A percentile compares a stretch with the other conserved stretches of the same genome.
These are phyloP conservation scores for Yamadazyma oceani DNA, from an alignment of 1,139 yeast species.

Conservation along the genomic window DNA sequence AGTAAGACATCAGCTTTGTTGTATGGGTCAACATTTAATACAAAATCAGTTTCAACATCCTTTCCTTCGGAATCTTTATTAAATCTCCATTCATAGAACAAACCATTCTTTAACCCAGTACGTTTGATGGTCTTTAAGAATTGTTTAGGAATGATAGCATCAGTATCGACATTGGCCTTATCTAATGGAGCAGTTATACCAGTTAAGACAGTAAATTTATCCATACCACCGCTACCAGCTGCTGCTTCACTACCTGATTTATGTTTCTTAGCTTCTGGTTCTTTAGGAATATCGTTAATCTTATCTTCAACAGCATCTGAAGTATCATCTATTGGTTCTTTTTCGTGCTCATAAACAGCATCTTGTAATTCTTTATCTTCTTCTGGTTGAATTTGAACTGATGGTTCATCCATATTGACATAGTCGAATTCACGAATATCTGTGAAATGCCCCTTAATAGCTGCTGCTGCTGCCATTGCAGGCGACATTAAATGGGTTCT, in stretches of 20 bases:
- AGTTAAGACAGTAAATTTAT: slow-evolving; percentile 69
- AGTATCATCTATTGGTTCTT: slow-evolving; percentile 49
- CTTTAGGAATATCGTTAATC: slow-evolving; percentile 58
- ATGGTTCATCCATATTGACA: slow-evolving; percentile 59
- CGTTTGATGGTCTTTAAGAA: slow-evolving; percentile 96
- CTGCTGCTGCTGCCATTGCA: slow-evolving; percentile 99
- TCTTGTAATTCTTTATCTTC: slow-evolving; percentile 63
- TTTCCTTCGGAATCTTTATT: slow-evolving; percentile 67
- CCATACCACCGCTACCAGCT: slow-evolving; percentile 50
- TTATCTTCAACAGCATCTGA: slow-evolving; percentile 45
- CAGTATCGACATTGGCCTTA: slow-evolving; percentile 95
- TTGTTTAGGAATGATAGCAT: slow-evolving; percentile 97
- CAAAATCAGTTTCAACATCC: slow-evolving; percentile 82
- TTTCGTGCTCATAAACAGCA: slow-evolving; percentile 70
- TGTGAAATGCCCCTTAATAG: slow-evolving; percentile 83
- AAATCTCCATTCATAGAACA: slow-evolving; percentile 88
- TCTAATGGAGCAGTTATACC: slow-evolving; percentile 94
- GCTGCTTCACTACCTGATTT: slow-evolving; percentile 32
- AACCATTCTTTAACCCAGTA: slow-evolving; percentile 85
- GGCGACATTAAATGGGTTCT: slow-evolving; percentile 98
- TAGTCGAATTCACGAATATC: slow-evolving; percentile 84
- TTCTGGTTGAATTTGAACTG: slow-evolving; percentile 54
- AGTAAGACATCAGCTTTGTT: slow-evolving; percentile 77
- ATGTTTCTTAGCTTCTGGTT: slow-evolving; percentile 32
- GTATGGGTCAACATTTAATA: slow-evolving; percentile 82